These are phyloP conservation scores for Eurotiales sp. DNA, from an alignment of 2,329 filamentous ascomycete genomes.

Conservation along the genomic window DNA sequence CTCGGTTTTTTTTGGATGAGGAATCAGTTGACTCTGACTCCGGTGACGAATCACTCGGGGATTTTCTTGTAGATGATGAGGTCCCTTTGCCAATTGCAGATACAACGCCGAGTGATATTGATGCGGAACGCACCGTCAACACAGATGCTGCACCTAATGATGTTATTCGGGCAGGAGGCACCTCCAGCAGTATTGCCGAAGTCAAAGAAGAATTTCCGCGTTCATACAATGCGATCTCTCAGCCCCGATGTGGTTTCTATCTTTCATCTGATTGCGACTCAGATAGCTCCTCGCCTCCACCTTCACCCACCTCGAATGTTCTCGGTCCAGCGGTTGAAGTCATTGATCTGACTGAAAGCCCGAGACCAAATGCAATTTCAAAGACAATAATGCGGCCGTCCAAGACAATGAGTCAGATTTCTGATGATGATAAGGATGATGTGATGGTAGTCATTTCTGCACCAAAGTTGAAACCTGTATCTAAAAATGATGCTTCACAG, in stretches of 20 bases:
- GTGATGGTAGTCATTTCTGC: conserved; percentile 5
- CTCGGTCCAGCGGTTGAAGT: conserved; percentile 19
- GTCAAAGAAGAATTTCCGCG: neutral
- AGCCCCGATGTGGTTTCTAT: conserved; percentile 9
- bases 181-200: neutral
- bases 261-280: conserved; percentile 12
- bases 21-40: conserved; percentile 33
- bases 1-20: conserved; percentile 22
- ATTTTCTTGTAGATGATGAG: conserved; percentile 29
- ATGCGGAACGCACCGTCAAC: no score
- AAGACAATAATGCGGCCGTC: conserved; percentile 29
- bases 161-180: no score
- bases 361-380: conserved; percentile 2
- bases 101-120: no score
- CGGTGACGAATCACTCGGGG: conserved; percentile 21
- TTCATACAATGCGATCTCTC: conserved; percentile 1
- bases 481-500: neutral
- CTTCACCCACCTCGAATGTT: neutral
- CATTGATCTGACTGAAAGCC: conserved; percentile 34
- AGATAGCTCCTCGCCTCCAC: conserved; percentile 5
- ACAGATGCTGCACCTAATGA: no score
- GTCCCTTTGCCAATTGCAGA: neutral
- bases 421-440: neutral
- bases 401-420: conserved; percentile 18
- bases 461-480: neutral